Conservation (phyloP, 805 yeast species). For the Groenewaldozyma tartarivorans region DNA sequence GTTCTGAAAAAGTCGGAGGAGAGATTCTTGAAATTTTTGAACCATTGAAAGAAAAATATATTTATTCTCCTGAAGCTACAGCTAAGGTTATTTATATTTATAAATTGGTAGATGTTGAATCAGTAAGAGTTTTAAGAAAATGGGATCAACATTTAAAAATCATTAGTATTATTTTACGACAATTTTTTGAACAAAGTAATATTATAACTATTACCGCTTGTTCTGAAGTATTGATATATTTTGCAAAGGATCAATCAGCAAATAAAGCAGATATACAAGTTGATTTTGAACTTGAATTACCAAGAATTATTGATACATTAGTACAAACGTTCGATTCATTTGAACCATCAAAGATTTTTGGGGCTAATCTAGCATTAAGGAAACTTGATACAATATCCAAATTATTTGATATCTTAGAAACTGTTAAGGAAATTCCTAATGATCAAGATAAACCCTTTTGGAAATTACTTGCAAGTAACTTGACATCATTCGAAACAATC, state of each 20-base stretch:
- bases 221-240: not conserved
- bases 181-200: slow-evolving; percentile 7
- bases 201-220: not conserved
- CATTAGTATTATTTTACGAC: slow-evolving; percentile 13
- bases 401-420: too few relatives aligned
- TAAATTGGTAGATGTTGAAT: slow-evolving; percentile 16
- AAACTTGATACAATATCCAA: too few relatives aligned
- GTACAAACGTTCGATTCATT: too few relatives aligned
- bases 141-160: not conserved
- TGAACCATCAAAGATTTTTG: too few relatives aligned
- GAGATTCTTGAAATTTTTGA: slow-evolving; percentile 11
- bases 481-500: too few relatives aligned
- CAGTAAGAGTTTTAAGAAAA: slow-evolving; percentile 10
- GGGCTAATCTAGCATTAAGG: too few relatives aligned
- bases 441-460: too few relatives aligned
- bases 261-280: slow-evolving; percentile 1
- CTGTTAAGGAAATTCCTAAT: too few relatives aligned
- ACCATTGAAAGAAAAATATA: slow-evolving; percentile 17
- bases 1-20: slow-evolving; percentile 8
- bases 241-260: not conserved
- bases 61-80: slow-evolving; percentile 16
- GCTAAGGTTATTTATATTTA: slow-evolving; percentile 16
- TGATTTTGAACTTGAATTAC: not conserved
- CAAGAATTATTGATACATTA: too few relatives aligned
- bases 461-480: too few relatives aligned